A percentile compares a stretch with the other conserved stretches of the same genome.
Conservation (phyloP, 2,329 filamentous ascomycete genomes). For the Hirsutella thompsonii region DNA sequence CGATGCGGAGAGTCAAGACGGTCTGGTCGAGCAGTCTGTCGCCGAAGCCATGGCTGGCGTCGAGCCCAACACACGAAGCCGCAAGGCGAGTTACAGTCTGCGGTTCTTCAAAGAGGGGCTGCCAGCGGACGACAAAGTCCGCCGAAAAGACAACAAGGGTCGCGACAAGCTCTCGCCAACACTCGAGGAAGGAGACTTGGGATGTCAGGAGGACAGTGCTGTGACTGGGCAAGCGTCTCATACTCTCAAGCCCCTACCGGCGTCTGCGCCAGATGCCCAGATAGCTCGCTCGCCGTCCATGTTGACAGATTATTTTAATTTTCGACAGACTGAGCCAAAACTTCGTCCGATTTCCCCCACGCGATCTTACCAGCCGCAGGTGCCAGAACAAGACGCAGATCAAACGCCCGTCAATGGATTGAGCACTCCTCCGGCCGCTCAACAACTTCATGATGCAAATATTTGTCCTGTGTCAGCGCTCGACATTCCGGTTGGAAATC, state of each 20-base stretch:
- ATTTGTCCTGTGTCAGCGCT: conserved; percentile 22
- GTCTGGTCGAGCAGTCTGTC: conserved; percentile 52
- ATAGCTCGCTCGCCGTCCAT: background rate
- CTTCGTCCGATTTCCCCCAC: background rate
- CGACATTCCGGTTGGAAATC: conserved; percentile 24
- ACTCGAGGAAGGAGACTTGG: conserved; percentile 13
- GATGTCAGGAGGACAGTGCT: background rate
- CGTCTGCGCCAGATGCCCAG: background rate
- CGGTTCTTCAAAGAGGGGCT: conserved; percentile 55
- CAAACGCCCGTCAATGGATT: background rate
- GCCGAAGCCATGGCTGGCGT: conserved; percentile 46
- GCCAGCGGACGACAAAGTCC: conserved; percentile 42
- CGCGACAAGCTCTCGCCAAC: conserved; percentile 29
- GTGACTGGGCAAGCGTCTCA: background rate
- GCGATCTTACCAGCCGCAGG: background rate
- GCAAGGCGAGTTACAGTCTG: conserved; percentile 54
- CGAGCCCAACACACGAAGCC: conserved; percentile 51
- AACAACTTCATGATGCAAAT: background rate
- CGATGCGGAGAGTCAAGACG: conserved; percentile 34
- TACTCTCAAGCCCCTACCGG: background rate
- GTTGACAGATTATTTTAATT: conserved; percentile 8
- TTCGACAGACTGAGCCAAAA: background rate
- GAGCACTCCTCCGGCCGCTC: background rate
- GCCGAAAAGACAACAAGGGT: conserved; percentile 33
- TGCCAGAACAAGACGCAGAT: background rate